These are phyloP conservation scores for Boletus reticuloceps DNA, from an alignment of 768 basidiomycete genomes.

Conservation along the genomic window DNA sequence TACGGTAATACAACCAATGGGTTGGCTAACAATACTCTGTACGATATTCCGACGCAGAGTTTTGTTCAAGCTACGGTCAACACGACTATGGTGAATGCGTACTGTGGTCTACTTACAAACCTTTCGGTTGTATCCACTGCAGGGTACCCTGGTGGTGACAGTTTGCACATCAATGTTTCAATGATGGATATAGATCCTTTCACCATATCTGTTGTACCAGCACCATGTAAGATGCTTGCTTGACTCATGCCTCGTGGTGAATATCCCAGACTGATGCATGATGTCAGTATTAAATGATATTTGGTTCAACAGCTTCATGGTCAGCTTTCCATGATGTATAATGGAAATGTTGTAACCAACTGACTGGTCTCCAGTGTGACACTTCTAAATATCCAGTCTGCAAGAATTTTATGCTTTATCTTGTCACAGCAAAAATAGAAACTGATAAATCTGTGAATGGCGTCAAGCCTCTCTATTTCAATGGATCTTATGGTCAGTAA, in stretches of 20 bases:
- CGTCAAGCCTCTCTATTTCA: background rate
- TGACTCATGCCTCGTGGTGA: background rate
- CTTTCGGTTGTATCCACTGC: background rate
- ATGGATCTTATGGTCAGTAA: background rate
- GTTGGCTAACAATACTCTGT: background rate
- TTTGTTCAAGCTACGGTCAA: background rate
- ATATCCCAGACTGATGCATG: background rate
- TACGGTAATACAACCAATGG: background rate
- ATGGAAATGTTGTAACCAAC: background rate
- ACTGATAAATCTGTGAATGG: background rate
- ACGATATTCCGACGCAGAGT: background rate
- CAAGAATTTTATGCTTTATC: background rate
- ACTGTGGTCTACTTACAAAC: background rate
- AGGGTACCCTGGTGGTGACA: no score
- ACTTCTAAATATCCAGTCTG: no score
- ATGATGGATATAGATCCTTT: background rate
- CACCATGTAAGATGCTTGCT: background rate
- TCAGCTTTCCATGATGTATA: background rate
- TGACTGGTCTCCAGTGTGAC: no score
- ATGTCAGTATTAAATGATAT: background rate
- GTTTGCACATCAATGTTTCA: background rate
- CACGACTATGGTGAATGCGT: background rate
- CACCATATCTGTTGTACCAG: fast-evolving
- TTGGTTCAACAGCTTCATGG: no score
- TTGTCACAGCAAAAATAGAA: background rate